Conservation (phyloP, 2,329 filamentous ascomycete species). For the Trichoderma aggressivum region DNA sequence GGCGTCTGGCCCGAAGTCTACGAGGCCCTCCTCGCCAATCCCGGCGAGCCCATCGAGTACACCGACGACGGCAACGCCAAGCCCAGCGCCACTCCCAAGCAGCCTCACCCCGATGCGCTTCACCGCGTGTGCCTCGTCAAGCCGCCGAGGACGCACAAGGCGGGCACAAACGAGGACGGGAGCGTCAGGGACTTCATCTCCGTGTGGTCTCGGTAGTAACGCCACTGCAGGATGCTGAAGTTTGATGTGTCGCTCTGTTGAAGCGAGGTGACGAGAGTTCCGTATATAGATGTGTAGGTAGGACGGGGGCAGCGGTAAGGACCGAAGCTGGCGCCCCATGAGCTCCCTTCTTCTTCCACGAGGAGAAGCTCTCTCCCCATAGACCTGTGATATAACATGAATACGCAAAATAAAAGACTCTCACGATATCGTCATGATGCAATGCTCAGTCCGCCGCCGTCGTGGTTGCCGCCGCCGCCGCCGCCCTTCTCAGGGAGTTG, state of each 20-base stretch:
- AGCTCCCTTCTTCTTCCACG: not conserved
- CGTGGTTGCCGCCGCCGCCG: constrained; percentile 18
- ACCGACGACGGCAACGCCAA: constrained; percentile 43
- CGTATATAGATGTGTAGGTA: not conserved
- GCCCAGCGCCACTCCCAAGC: constrained; percentile 30
- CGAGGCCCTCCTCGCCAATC: constrained; percentile 64
- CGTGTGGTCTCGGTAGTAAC: constrained; percentile 44
- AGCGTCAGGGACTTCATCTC: constrained; percentile 51
- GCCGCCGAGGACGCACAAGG: constrained; percentile 47
- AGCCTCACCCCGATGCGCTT: constrained; percentile 34
- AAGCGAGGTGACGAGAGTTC: not conserved
- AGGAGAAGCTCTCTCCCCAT: not conserved
- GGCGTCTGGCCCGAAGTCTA: constrained; percentile 67
- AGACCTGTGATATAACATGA: not conserved
- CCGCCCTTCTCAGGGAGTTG: constrained; percentile 69
- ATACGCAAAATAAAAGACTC: not conserved
- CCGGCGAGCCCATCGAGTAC: constrained; percentile 65
- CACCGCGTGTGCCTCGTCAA: constrained; percentile 48
- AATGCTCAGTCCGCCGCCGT: constrained; percentile 6
- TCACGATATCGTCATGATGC: not conserved
- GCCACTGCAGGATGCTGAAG: not conserved
- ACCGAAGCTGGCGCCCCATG: not conserved
- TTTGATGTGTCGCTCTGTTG: not conserved
- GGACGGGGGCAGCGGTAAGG: not conserved
- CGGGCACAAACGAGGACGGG: constrained; percentile 45